Percentiles rank a stretch among this genome's conserved stretches.
Conservation (phyloP, 2,329 filamentous ascomycete species). For the Aspergillus sp. region DNA sequence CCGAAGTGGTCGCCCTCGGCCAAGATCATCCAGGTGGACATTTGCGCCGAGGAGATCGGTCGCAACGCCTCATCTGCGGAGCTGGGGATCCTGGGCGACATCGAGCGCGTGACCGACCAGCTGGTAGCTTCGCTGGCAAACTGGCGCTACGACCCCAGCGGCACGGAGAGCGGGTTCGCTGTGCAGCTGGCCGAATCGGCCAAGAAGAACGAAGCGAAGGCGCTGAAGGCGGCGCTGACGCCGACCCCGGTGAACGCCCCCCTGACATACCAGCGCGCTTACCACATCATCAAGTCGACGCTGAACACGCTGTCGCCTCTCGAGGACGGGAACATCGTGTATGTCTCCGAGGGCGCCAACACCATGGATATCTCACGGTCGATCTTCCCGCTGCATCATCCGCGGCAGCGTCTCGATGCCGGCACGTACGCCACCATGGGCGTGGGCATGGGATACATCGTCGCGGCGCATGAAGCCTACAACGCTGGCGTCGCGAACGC, state of each 20-base stretch:
- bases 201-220: constrained; percentile 48
- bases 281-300: constrained; percentile 51
- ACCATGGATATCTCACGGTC: constrained; percentile 61
- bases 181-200: constrained; percentile 27
- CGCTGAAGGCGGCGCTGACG: constrained; percentile 41
- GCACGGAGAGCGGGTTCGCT: constrained; percentile 29
- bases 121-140: constrained; percentile 39
- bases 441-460: constrained; percentile 55
- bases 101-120: constrained; percentile 49
- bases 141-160: constrained; percentile 44
- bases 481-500: constrained; percentile 41
- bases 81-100: constrained; percentile 52
- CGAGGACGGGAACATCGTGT: constrained; percentile 50
- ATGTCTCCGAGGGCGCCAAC: constrained; percentile 58
- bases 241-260: constrained; percentile 33
- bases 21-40: constrained; percentile 56
- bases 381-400: constrained; percentile 53
- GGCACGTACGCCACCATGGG: constrained; percentile 61
- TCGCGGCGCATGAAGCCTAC: constrained; percentile 56
- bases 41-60: constrained; percentile 54
- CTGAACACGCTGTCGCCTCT: constrained; percentile 47
- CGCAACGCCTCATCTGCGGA: constrained; percentile 49
- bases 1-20: constrained; percentile 53
- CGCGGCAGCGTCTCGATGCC: constrained; percentile 56
- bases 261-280: constrained; percentile 52